Base-by-base conservation (phyloP, 2,329 filamentous ascomycete species). In the Claviceps pazoutovae region DNA sequence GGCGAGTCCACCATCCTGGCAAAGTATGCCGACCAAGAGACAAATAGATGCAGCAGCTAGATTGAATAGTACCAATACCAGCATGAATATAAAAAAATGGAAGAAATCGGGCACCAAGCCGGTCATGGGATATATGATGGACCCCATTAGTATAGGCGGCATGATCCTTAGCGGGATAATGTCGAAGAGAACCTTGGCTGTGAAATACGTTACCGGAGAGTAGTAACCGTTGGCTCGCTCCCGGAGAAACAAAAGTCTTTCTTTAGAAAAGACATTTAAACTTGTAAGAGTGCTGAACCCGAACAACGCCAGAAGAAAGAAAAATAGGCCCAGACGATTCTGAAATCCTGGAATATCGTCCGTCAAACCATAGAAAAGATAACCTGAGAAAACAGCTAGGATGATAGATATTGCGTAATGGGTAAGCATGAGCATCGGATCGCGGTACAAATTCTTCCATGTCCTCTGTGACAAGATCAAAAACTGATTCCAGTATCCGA, bases 201-300 rank as follows among this genome's bases (percentile, higher is more conserved):
- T 76, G 64, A 97, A 98, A 69, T 98, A 98, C 0, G 91, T 94
- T 49, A 95, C 75, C 0, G 93, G 93, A 0, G 86, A 79, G 66
- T 98, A 98, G 69, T 98, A 98, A 1, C 93, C 91, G 65, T 98
- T 98, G 39, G 93, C 93, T 56, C 93, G 79, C 68, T 98, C 93
- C 48, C 93, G 81, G 11, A 95, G 83, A 65, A 98, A 98, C 39
- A 98, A 72, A 7, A 96, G 78, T 45, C 93, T 79, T 67, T 98
- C 93, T 0, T 87, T 80, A 0, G 89, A 89, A 67, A 98, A 98
- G 11, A 96, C 91, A 34, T 86, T 95, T 51, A 98, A 74, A 60
- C 87, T 94, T 0, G 93, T 97, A 41, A 98, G 74, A 0, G 91
- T 96, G 67, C 88, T 95, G 73, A 98, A 98, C 9, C 93, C 93